A percentile compares a stretch with the other conserved stretches of the same genome.
phyloP scores from a whole-genome alignment of 2,329 filamentous ascomycete genomes.

The Lachnellula subtilissima region DNA sequence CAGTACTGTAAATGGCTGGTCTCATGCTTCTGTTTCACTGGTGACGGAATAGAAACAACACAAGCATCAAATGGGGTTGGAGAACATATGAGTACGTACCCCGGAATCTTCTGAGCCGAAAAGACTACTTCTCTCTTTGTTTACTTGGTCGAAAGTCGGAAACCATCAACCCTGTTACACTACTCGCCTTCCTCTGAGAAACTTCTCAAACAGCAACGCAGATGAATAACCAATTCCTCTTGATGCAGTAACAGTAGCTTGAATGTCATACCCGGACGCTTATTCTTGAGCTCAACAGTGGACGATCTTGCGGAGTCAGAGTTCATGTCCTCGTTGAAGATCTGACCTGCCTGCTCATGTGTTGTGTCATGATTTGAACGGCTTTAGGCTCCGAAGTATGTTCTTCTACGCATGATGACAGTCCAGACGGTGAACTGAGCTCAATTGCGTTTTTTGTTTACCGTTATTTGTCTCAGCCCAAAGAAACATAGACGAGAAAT shows the following conservation, averaged over 20 bases:
- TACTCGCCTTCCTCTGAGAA: background rate
- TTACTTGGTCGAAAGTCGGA: background rate
- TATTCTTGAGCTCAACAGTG: background rate
- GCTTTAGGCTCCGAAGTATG: constrained; percentile 11
- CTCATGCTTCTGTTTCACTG: background rate
- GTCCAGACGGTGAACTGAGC: constrained; percentile 1
- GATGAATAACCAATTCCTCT: background rate
- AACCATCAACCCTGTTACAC: background rate
- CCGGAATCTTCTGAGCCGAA: background rate
- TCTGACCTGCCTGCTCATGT: background rate
- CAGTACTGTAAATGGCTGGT: background rate
- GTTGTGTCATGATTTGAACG: constrained; percentile 16
- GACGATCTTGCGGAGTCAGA: constrained; percentile 2
- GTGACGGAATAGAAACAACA: background rate
- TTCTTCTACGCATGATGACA: constrained; percentile 16
- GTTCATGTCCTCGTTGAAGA: constrained; percentile 1
- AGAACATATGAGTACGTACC: background rate
- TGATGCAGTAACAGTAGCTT: background rate
- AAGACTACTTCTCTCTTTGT: background rate
- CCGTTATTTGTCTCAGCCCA: background rate
- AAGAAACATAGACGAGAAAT: constrained; percentile 9
- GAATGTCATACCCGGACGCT: constrained; percentile 3
- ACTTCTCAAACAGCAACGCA: background rate
- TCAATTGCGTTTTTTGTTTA: background rate
- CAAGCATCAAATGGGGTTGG: background rate